Base-by-base conservation (phyloP, 2,329 filamentous ascomycete genomes). In the Harringtonia aguacate region DNA sequence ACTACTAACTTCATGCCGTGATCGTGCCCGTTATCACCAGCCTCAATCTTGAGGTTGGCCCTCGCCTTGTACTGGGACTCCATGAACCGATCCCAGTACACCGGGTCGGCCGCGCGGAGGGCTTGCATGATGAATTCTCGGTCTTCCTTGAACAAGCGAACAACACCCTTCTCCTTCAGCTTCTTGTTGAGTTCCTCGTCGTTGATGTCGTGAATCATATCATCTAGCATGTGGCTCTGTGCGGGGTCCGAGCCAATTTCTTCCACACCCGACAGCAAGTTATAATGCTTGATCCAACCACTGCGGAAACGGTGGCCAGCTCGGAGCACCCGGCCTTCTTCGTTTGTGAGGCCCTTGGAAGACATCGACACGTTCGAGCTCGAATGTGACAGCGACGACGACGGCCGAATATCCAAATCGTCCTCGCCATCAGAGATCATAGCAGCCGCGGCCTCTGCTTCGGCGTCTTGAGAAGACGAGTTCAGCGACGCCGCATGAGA, bases 51-150 rank as follows among this genome's bases (percentile, higher is more conserved):
- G 18, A 73, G 67, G 52, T 79, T 79, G 12, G 69, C 72, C 45
- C 68, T 63, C 7, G 75, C 72, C 60, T 77, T 77, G 54, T 74
- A 65, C 61, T 80, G 77, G 31, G 71, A 67, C 60, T 82, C 76
- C 21, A 73, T 69, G 55, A 88, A 77, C 8, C 64, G 62, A 40
- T 73, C 71, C 73, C 84, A 77, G 58, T 83, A 72, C 49, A 79
- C 75, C 0, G 79, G 77, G 50, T 87, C 84, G 24, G 73, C 70
- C 6, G 75, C 75, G 17, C 75, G 67, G 50, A 81, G 56, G 40
- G 60, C 55, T 47, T 64, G 62, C 34, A 72, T 57, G 18, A 79
- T 65, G 42, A 71, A 56, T 15, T 72, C 69, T 46, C 64, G 67
- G 50, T 79, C 61, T 55, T 80, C 74, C 53, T 75, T 70, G 51